Percentiles rank a stretch among this genome's conserved stretches.
Conservation (phyloP, 139 green algal species). For the Nannochloris sp. region DNA sequence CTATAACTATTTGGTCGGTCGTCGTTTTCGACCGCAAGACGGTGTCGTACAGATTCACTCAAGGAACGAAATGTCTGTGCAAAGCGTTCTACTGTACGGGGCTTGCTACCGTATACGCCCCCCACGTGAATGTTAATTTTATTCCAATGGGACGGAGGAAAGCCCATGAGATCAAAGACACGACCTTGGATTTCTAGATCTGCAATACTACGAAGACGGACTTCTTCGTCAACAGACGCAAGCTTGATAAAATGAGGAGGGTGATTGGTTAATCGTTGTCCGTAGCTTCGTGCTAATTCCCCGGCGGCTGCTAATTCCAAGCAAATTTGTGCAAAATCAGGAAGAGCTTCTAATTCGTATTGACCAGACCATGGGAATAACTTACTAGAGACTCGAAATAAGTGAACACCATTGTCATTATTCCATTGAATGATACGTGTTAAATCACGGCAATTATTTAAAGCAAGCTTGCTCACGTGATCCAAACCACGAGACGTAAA, state of each 20-base stretch:
- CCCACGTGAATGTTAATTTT: slow-evolving; percentile 75
- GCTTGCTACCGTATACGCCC: slow-evolving; percentile 41
- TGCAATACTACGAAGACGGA: slow-evolving; percentile 28
- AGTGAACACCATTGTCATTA: slow-evolving; percentile 39
- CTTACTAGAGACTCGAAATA: slow-evolving; percentile 41
- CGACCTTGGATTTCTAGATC: slow-evolving; percentile 55
- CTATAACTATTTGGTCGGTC: slow-evolving; percentile 40
- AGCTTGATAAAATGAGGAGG: slow-evolving; percentile 43
- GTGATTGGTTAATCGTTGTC: slow-evolving; percentile 58
- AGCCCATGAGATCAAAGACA: slow-evolving; percentile 60
- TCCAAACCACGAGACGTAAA: slow-evolving; percentile 32
- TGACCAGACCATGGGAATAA: slow-evolving; percentile 43
- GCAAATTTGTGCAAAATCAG: slow-evolving; percentile 44
- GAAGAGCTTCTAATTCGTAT: slow-evolving; percentile 51
- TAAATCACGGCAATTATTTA: slow-evolving; percentile 44
- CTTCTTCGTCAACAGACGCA: slow-evolving; percentile 2
- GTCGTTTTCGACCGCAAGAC: slow-evolving; percentile 62
- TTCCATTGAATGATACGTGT: slow-evolving; percentile 46
- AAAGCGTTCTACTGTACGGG: slow-evolving; percentile 39
- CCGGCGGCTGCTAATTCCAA: slow-evolving; percentile 39
- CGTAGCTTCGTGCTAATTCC: slow-evolving; percentile 21
- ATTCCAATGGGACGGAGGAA: slow-evolving; percentile 41
- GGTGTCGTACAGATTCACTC: slow-evolving; percentile 32
- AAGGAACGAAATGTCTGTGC: slow-evolving; percentile 33
- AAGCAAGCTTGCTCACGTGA: slow-evolving; percentile 35